Percentiles rank a stretch among this genome's conserved stretches.
Conservation (phyloP, 2,329 filamentous ascomycete genomes). For the Pseudogymnoascus sp. region DNA sequence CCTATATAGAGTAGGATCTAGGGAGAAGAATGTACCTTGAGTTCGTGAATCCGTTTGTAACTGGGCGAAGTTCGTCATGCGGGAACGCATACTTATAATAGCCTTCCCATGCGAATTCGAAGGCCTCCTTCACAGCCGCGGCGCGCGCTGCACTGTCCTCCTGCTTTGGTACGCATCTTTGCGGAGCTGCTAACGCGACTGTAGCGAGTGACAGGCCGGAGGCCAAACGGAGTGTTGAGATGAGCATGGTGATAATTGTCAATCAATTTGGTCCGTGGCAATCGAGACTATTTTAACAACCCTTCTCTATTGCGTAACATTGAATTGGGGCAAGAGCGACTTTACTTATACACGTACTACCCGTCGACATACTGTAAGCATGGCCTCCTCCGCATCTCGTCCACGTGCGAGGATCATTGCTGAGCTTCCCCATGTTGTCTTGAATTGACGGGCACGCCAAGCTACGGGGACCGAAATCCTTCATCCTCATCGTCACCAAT, state of each 20-base stretch:
- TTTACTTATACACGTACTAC: constrained; percentile 3
- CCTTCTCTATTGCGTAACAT: background rate
- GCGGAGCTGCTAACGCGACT: background rate
- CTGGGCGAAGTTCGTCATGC: constrained; percentile 64
- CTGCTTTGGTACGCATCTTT: background rate
- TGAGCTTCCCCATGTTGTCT: background rate
- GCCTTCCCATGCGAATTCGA: constrained; percentile 61
- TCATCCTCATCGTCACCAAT: background rate
- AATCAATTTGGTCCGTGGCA: background rate
- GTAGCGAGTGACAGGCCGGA: background rate
- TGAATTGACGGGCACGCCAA: background rate
- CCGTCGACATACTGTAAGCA: background rate
- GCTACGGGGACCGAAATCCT: background rate
- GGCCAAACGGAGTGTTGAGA: background rate
- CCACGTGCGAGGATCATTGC: background rate
- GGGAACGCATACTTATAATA: constrained; percentile 69
- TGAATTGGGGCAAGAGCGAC: background rate
- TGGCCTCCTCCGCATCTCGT: background rate
- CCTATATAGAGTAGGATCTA: background rate
- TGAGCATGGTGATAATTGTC: background rate
- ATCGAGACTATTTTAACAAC: background rate
- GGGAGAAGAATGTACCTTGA: constrained; percentile 48
- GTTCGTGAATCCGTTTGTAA: constrained; percentile 56
- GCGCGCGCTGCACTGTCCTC: constrained; percentile 30
- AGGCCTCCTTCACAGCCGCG: constrained; percentile 57